Percentiles rank a stretch among this genome's conserved stretches.
Conservation (phyloP, 805 yeast genomes). For the Wickerhamia fluorescens region DNA sequence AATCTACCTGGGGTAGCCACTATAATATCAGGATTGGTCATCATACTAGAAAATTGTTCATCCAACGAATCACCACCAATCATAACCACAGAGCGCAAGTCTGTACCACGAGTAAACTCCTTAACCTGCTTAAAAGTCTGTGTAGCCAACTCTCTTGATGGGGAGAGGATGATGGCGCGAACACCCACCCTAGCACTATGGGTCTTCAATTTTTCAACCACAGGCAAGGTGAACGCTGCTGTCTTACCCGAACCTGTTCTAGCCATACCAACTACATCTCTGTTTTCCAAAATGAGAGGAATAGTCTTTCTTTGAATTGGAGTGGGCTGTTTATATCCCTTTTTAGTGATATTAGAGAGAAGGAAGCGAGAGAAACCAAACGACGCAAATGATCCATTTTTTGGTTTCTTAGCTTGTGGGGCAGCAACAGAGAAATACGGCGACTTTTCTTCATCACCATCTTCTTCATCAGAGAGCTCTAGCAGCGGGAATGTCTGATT, state of each 20-base stretch:
- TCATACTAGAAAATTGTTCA: constrained; percentile 89
- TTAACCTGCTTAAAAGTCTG: constrained; percentile 87
- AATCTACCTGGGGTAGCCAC: constrained; percentile 98
- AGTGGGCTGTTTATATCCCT: constrained; percentile 92
- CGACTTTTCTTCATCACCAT: constrained; percentile 25
- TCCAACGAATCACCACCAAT: constrained; percentile 99
- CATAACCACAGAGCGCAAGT: constrained; percentile 68
- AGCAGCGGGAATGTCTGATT: constrained; percentile 38
- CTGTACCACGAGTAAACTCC: constrained; percentile 81
- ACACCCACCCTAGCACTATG: constrained; percentile 87
- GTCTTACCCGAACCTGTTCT: constrained; percentile 99
- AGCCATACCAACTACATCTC: constrained; percentile 99
- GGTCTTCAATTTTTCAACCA: constrained; percentile 74
- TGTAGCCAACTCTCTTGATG: constrained; percentile 92
- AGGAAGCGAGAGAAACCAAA: constrained; percentile 78
- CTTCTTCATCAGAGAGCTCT: constrained; percentile 40
- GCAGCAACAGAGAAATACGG: constrained; percentile 35
- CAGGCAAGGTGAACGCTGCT: constrained; percentile 90
- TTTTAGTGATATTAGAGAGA: constrained; percentile 62
- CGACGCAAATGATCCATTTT: constrained; percentile 80
- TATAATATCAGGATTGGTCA: constrained; percentile 88
- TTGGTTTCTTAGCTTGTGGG: constrained; percentile 49
- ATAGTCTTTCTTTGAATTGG: constrained; percentile 96
- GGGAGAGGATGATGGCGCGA: constrained; percentile 83
- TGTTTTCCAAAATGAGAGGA: constrained; percentile 76